Evolutionary conservation across 306 rosid genomes (phyloP).

Genomic region (Heteromeles arbutifolia): DNA sequence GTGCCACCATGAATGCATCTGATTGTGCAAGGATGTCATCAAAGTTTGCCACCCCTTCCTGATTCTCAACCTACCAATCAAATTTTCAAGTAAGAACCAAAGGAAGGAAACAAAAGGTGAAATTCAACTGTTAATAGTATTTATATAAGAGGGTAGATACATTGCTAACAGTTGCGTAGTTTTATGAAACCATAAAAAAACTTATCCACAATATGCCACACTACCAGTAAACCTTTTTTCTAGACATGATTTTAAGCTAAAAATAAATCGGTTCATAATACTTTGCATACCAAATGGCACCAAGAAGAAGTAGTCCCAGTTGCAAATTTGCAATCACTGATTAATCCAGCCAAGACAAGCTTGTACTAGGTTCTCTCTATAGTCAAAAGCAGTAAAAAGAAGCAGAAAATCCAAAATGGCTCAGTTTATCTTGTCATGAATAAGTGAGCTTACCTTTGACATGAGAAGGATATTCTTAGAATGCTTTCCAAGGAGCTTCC

Average conservation of each 20-base stretch:
- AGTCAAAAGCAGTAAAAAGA: neutral
- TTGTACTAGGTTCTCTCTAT: neutral
- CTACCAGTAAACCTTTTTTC: neutral
- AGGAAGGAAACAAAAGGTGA: slow-evolving; percentile 2
- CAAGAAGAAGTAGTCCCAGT: neutral
- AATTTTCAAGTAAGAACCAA: slow-evolving; percentile 3
- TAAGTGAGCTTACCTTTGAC: slow-evolving; percentile 65
- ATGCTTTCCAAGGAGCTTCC: slow-evolving; percentile 74
- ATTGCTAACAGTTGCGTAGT: neutral
- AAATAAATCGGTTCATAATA: neutral
- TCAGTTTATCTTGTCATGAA: neutral
- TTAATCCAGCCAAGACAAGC: neutral
- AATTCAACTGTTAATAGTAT: neutral
- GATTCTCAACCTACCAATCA: slow-evolving; percentile 81
- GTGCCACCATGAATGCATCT: slow-evolving; percentile 98
- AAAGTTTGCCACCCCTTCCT: slow-evolving; percentile 97
- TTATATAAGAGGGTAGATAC: neutral
- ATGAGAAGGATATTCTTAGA: slow-evolving; percentile 84
- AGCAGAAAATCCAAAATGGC: neutral
- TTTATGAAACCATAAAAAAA: slow-evolving; percentile 1
- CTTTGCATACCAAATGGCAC: neutral
- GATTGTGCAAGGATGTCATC: slow-evolving; percentile 91
- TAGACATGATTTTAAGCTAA: neutral
- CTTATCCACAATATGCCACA: neutral
- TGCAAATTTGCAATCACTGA: neutral